Evolutionary conservation across 2,329 filamentous ascomycete species (phyloP).

Genomic region (Didymella glomerata): DNA sequence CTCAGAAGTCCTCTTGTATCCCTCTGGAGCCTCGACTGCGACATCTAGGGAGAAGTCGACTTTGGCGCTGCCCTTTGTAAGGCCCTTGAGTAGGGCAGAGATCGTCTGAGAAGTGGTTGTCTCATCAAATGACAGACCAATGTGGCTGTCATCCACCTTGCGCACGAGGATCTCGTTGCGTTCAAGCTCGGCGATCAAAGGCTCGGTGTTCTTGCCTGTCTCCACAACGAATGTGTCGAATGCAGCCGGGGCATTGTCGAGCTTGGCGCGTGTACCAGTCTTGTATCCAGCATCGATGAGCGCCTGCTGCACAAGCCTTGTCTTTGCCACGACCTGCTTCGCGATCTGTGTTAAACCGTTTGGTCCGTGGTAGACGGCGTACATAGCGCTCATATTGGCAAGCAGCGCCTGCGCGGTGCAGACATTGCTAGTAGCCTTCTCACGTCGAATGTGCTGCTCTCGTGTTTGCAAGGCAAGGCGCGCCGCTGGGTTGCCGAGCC

Average conservation of each 20-base stretch:
- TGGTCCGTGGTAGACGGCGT: slow-evolving; percentile 92
- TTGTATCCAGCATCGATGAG: slow-evolving; percentile 70
- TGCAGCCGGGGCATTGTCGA: slow-evolving; percentile 65
- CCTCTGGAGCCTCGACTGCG: slow-evolving; percentile 55
- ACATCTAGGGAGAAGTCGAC: slow-evolving; percentile 25
- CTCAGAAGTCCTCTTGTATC: slow-evolving; percentile 73
- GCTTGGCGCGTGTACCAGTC: slow-evolving; percentile 66
- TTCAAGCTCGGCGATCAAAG: slow-evolving; percentile 62
- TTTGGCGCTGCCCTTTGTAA: slow-evolving; percentile 43
- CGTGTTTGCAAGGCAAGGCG: slow-evolving; percentile 88
- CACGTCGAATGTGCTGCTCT: slow-evolving; percentile 94
- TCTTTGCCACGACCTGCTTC: slow-evolving; percentile 75
- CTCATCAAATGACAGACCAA: slow-evolving; percentile 83
- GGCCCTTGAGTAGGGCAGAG: slow-evolving; percentile 63
- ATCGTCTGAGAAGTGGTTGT: slow-evolving; percentile 67
- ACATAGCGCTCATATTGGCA: slow-evolving; percentile 95
- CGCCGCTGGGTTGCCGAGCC: slow-evolving; percentile 81
- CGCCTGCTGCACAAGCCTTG: slow-evolving; percentile 72
- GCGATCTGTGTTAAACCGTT: slow-evolving; percentile 84
- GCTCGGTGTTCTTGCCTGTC: slow-evolving; percentile 60
- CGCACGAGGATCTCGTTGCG: slow-evolving; percentile 69
- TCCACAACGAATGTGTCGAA: slow-evolving; percentile 83
- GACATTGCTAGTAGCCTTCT: slow-evolving; percentile 97
- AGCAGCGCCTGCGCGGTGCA: slow-evolving; percentile 94
- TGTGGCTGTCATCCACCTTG: slow-evolving; percentile 64